phyloP scores from a whole-genome alignment of 768 basidiomycete species.

The Calocybe gangraenosa region DNA sequence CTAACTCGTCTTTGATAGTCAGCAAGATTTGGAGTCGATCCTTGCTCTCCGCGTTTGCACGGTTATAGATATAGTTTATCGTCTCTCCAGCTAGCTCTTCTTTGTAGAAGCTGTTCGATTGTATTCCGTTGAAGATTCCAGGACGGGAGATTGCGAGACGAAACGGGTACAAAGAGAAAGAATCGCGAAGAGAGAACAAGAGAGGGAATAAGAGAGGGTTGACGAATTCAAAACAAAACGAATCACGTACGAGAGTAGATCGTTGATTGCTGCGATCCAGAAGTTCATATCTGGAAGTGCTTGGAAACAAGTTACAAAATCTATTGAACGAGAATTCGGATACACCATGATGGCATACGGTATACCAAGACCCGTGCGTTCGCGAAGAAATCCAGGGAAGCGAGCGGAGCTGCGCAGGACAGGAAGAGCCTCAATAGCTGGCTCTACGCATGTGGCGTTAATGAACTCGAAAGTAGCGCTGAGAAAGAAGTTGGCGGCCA shows the following conservation, averaged over 20 bases:
- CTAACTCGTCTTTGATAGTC: constrained; percentile 12
- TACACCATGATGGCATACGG: constrained; percentile 14
- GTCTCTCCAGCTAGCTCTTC: constrained; percentile 18
- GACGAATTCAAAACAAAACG: not conserved
- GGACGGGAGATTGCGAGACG: not conserved
- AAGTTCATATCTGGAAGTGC: constrained; percentile 18
- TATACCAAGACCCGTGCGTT: constrained; percentile 16
- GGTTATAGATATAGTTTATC: constrained; percentile 12
- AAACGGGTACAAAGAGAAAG: too few species aligned
- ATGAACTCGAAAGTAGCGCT: constrained; percentile 17
- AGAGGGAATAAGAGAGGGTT: not conserved
- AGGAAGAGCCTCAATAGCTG: constrained; percentile 6
- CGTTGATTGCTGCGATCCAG: constrained; percentile 11
- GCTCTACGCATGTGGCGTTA: constrained; percentile 16
- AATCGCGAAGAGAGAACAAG: too few species aligned
- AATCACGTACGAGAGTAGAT: constrained; percentile 12
- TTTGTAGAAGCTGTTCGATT: constrained; percentile 15
- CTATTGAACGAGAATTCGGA: constrained; percentile 10
- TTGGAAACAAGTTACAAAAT: constrained; percentile 16
- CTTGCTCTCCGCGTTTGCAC: constrained; percentile 8
- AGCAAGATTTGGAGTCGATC: constrained; percentile 6
- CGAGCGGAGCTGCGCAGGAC: constrained; percentile 4
- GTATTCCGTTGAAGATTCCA: not conserved
- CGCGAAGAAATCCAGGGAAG: constrained; percentile 20
- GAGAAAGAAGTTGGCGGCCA: constrained; percentile 16